Conservation (phyloP, 768 basidiomycete species). For the Phylloporus sp. region DNA sequence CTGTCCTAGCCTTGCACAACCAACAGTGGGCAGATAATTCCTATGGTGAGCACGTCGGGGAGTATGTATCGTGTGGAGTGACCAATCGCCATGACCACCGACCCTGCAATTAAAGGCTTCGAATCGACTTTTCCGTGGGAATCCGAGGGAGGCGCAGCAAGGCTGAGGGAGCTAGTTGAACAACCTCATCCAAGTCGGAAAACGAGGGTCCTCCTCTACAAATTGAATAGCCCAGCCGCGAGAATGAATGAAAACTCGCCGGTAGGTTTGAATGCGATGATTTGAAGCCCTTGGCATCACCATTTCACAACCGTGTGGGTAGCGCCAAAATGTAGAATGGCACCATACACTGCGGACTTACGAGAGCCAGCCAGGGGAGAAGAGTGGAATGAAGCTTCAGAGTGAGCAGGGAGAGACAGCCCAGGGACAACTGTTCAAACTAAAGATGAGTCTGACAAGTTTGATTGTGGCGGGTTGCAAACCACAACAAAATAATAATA, state of each 20-base stretch:
- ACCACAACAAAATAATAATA: too few species aligned
- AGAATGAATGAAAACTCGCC: neutral
- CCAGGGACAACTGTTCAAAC: too few species aligned
- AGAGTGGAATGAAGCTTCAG: neutral
- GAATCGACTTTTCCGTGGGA: conserved; percentile 2
- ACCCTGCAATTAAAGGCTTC: neutral
- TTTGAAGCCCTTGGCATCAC: too few species aligned
- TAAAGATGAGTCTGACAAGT: too few species aligned
- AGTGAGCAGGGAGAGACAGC: too few species aligned
- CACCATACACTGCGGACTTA: neutral
- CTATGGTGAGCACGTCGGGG: too few species aligned
- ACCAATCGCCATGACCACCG: neutral
- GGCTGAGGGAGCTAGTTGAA: conserved; percentile 8
- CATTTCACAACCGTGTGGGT: too few species aligned
- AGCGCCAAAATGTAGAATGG: neutral
- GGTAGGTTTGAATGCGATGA: neutral
- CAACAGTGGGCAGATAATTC: too few species aligned
- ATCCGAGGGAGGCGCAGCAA: conserved; percentile 4
- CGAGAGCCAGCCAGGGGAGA: neutral
- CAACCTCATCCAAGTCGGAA: neutral
- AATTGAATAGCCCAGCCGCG: neutral
- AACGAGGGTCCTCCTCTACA: neutral
- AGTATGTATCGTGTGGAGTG: too few species aligned
- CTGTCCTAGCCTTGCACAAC: too few species aligned
- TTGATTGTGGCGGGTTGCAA: too few species aligned